Base-by-base conservation (phyloP, 1,284 basidiomycete genomes). In the Pisolithus thermaeus region DNA sequence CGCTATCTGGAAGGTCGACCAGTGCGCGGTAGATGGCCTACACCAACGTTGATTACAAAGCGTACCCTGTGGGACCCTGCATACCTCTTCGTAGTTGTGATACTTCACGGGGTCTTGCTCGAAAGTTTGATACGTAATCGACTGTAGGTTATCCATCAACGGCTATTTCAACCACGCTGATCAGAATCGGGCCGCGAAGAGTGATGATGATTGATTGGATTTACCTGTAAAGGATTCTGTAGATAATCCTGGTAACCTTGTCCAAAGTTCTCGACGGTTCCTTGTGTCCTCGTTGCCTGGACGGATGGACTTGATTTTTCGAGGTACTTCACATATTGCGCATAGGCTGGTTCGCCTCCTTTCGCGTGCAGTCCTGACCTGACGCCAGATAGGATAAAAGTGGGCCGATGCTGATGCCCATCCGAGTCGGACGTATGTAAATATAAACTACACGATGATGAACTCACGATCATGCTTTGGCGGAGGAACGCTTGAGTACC, bases 91-190 rank as follows among this genome's bases (percentile, higher is more conserved):
- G 67, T 99, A 99, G 59, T 92, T 86, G 47, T 79, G 71, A 65
- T 99, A 99, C 70, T 99, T 99, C 58, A 98, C 86, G 1, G 97
- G 94, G 73, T 99, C 97, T 62, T 92, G 84, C 66, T 99, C 97
- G 62, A 99, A 99, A 7, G 92, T 93, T 64, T 98, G 92, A 68
- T 99, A 99, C 7, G 95, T 98, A 52, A 87, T 80, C 60, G 91
- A 94, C 63, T 92, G 92, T 52, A 99, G 73, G 66, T 99, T 95
- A 66, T 99, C 95, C 89, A 97, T 95, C 61, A 99, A 70, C 9
- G 97, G 97, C 87, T 96, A 48, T 47, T 39, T 14, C 32, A 46
- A 22, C 30, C 23, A 39, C 18, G 52, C 54, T 49, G 55, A 50
- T n/a, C 35, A 46, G 22, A 46, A 22, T 39, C 38, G 32, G 30